Evolutionary conservation across 176 grass and related monocot species (phyloP).

Genomic region (Aegilops speltoides): DNA sequence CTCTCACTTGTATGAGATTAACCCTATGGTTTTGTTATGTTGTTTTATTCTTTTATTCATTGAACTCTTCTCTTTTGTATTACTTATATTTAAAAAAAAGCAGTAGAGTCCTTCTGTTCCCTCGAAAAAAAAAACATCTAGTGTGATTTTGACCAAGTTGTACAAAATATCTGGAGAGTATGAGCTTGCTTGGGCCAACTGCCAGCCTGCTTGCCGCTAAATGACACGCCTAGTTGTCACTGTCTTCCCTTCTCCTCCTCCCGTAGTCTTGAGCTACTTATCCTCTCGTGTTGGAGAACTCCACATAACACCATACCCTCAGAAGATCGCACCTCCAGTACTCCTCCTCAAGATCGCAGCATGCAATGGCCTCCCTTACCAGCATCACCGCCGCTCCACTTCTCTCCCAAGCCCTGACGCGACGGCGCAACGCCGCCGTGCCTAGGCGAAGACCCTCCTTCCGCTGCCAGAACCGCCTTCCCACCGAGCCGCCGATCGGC

Average conservation of each 20-base stretch:
- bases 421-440: neutral
- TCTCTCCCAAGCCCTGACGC: neutral
- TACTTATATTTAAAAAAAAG: too few species aligned
- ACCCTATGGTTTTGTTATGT: too few species aligned
- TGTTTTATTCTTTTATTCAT: too few species aligned
- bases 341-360: conserved; percentile 15
- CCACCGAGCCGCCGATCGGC: conserved; percentile 12
- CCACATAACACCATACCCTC: neutral
- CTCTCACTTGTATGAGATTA: too few species aligned
- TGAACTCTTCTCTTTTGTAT: too few species aligned
- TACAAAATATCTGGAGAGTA: neutral
- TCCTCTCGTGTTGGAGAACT: conserved; percentile 24
- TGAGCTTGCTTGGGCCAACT: conserved; percentile 27
- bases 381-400: conserved; percentile 17
- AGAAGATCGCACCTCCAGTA: conserved; percentile 22
- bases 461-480: conserved; percentile 42
- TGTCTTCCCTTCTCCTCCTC: conserved; percentile 40
- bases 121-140: too few species aligned
- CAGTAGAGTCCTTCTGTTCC: too few species aligned
- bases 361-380: conserved; percentile 48
- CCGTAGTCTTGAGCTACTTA: conserved; percentile 36
- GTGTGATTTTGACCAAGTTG: neutral
- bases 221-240: conserved; percentile 23
- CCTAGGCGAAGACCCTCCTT: conserved; percentile 35
- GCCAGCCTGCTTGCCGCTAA: neutral